Evolutionary conservation across 1,284 basidiomycete genomes (phyloP), one percentile per base, ranked within the genome.

Genomic region (Anthracocystis setariae): DNA sequence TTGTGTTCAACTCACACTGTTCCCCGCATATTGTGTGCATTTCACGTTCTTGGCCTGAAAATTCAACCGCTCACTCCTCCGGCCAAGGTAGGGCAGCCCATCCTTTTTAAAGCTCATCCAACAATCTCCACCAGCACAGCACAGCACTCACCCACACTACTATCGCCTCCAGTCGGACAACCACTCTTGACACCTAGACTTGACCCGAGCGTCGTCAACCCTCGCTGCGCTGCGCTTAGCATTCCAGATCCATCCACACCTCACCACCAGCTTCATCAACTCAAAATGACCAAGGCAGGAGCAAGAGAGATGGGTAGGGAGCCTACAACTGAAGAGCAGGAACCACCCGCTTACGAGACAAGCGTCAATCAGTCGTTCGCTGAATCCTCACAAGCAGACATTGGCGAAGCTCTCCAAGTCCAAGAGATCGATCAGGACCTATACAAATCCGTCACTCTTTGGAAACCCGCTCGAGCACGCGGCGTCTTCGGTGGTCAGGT

Each of bases 401-500:
- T 75, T 27, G 63, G 51, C 15, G 70, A 77, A 45, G 73, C 76
- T 35, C 66, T 80, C 46, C 59, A 72, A n/a, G 76, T 78, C 8
- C 76, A 80, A 37, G 59, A 76, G 45, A 58, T 80, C 52, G 78
- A 78, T 51, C 50, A 32, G 0, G 64, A 80, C 52, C 59, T 80
- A 10, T 80, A 76, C 62, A 62, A 60, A 43, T 77, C 75, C 29
- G 46, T 77, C 44, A 55, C 64, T 18, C 73, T 80, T 39, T 82
- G 77, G 75, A 68, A 60, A 21, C 80, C 80, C 1, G 66, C 71
- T 2, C 47, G 72, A n/a, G 78, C 77, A 9, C 61, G 79, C 3
- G 79, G 80, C 12, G 77, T 82, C 4, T 82, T 81, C 61, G 81
- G 81, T 15, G 81, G 81, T 13, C 73, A 78, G 23, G 73, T 82